phyloP scores from a whole-genome alignment of 805 yeast species.

The Jamesozyma spencerorum region DNA sequence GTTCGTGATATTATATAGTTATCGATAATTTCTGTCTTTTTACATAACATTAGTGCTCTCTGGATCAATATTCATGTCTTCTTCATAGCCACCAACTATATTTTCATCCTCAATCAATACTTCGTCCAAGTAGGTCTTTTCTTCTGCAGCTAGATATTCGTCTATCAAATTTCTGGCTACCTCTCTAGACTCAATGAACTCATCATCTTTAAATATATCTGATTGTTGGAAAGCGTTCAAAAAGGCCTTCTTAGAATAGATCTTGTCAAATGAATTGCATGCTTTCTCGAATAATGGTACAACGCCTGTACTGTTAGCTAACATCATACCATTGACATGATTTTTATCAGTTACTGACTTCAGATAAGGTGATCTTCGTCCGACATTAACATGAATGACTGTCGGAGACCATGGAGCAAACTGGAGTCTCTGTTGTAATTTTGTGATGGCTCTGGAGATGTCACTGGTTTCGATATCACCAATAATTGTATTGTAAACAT shows the following conservation, averaged over 20 bases:
- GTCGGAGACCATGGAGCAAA: slow-evolving; percentile 86
- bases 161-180: slow-evolving; percentile 68
- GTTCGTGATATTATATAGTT: no score
- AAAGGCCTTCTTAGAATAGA: slow-evolving; percentile 75
- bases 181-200: slow-evolving; percentile 69
- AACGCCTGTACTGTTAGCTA: slow-evolving; percentile 75
- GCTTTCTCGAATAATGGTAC: slow-evolving; percentile 56
- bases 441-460: slow-evolving; percentile 54
- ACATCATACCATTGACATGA: slow-evolving; percentile 67
- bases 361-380: slow-evolving; percentile 57
- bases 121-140: slow-evolving; percentile 37
- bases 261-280: slow-evolving; percentile 66
- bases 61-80: slow-evolving; percentile 15
- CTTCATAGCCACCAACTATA: slow-evolving; percentile 19
- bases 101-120: slow-evolving; percentile 31
- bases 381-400: slow-evolving; percentile 67
- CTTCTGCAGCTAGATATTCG: slow-evolving; percentile 66
- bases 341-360: slow-evolving; percentile 26
- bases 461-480: slow-evolving; percentile 60
- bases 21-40: not conserved
- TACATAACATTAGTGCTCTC: slow-evolving; percentile 22
- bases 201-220: slow-evolving; percentile 37
- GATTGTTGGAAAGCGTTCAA: slow-evolving; percentile 59
- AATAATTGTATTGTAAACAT: slow-evolving; percentile 61
- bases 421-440: slow-evolving; percentile 55